Base-by-base conservation (phyloP, 768 basidiomycete species). In the Boletellus ananas region DNA sequence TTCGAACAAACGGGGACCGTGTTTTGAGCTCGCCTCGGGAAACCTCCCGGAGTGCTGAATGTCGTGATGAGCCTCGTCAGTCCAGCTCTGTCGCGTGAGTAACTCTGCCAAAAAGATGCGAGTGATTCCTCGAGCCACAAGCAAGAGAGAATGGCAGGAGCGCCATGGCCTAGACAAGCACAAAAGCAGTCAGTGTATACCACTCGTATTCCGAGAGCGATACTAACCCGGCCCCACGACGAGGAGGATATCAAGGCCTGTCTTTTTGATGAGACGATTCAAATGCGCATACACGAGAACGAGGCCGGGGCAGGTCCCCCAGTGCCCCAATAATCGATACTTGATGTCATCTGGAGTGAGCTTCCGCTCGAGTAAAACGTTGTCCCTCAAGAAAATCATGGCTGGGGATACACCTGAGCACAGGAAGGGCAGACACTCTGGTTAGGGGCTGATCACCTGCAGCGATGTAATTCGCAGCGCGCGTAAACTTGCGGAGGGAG, bases 91-190 rank as follows among this genome's bases (percentile, higher is more conserved):
- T 85, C 76, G 23, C 79, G 80, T 14, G 80, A 70, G 55, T 83
- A 81, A 47, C 75, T 70, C 2, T 82, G 81, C 56, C 78, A 72
- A 63, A 86, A 87, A 3, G 58, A 63, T 14, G 75, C 68, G 17
- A 87, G 72, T 2, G 89, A 82, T 49, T 86, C 84, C 67, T 96
- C 93, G 52, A 94, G 73, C 85, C 87, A 94, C 7, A 94, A 79
- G 57, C 83, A 85, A 10, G 91, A 79, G n/a, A 96, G 78, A 23
- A 94, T 79, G 21, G 81, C 90, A 18, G 93, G 93, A 6, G 93
- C 92, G 33, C 90, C 91, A 59, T 94, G 90, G 13, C 87, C 87
- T 72, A 20, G 2, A 36, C 37, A 3, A 43, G 43, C 1, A 25
- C 23, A 18, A 8, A 36, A 9, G 18, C 21, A 34, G n/a, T 47